Percentiles rank a stretch among this genome's conserved stretches.
These are phyloP conservation scores for Staphylotrichum tortipilum DNA, from an alignment of 495 filamentous ascomycete species.

Conservation along the genomic window DNA sequence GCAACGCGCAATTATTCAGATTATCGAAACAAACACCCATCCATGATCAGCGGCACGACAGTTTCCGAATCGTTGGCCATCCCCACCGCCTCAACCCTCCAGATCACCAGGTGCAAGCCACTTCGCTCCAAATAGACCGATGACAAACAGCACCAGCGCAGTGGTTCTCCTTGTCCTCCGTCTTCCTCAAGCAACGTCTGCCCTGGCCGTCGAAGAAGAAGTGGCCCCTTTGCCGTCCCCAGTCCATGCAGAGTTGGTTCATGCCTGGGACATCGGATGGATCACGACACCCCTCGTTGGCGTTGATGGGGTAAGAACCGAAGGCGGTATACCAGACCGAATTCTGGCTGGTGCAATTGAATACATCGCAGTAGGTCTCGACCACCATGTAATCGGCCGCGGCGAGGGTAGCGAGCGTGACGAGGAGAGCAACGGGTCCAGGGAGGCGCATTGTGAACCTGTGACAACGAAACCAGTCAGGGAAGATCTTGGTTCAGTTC, in stretches of 20 bases:
- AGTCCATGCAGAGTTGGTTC: not conserved
- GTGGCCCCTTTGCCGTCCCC: not conserved
- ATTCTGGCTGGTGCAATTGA: not conserved
- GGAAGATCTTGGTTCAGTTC: too few species aligned
- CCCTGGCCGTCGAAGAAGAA: not conserved
- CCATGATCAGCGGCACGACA: too few species aligned
- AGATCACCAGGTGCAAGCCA: not conserved
- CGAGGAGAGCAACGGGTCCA: not conserved
- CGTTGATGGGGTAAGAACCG: not conserved
- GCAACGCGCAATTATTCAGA: too few species aligned
- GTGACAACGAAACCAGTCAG: too few species aligned
- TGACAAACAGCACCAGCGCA: not conserved
- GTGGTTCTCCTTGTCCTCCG: not conserved
- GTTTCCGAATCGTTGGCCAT: too few species aligned
- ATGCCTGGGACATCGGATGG: not conserved
- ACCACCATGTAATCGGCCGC: not conserved
- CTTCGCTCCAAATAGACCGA: not conserved
- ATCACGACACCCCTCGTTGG: not conserved
- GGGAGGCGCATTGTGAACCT: too few species aligned
- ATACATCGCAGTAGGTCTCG: not conserved
- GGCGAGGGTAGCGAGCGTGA: not conserved
- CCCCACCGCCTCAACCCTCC: too few species aligned
- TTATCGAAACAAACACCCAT: too few species aligned
- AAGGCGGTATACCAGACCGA: not conserved
- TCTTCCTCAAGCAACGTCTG: not conserved